Evolutionary conservation across 768 basidiomycete species (phyloP), one percentile per base, ranked within the genome.

Genomic region (Pholiota conissans): DNA sequence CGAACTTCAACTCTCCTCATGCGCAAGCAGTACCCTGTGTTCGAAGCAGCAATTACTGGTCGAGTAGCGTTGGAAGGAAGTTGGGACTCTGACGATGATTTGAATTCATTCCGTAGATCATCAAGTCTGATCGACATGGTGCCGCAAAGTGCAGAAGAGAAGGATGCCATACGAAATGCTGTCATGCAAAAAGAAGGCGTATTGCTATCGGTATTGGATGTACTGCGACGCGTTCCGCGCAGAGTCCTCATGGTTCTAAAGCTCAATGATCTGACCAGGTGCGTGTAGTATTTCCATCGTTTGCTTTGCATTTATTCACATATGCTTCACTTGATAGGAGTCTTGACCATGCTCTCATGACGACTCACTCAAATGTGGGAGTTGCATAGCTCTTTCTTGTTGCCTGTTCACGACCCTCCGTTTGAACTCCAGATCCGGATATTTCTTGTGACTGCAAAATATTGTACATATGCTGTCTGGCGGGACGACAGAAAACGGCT

Each of bases 41-140:
- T 98, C 60, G 94, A 98, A 71, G 92, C 93, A 20, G 95, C 95
- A 13, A 87, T 98, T 45, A 98, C 95, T n/a, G 89, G 87, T 4
- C 83, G 94, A 39, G 86, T 91, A 16, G 85, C 84, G 1, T 71
- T 96, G 54, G 83, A 86, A 67, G 88, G 86, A 29, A 77, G 83
- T 5, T 82, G 79, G 77, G 77, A 79, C 13, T 73, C 71, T 9
- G 69, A 71, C 3, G 67, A 75, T 18, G 62, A 72, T 16, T 32
- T 13, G 30, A 67, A 67, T 24, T 62, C 73, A n/a, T 81, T 86
- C 64, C 73, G 72, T 42, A 84, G 91, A n/a, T 87, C 87, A 1
- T 84, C 86, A 9, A 84, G 90, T 57, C 80, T 95, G 78, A 80
- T 93, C 32, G 89, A 93, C 37, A 80, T 93, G 69, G 72, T 77